A percentile compares a stretch with the other conserved stretches of the same genome.
Conservation (phyloP, 2,329 filamentous ascomycete species). For the Fusarium floridanum region DNA sequence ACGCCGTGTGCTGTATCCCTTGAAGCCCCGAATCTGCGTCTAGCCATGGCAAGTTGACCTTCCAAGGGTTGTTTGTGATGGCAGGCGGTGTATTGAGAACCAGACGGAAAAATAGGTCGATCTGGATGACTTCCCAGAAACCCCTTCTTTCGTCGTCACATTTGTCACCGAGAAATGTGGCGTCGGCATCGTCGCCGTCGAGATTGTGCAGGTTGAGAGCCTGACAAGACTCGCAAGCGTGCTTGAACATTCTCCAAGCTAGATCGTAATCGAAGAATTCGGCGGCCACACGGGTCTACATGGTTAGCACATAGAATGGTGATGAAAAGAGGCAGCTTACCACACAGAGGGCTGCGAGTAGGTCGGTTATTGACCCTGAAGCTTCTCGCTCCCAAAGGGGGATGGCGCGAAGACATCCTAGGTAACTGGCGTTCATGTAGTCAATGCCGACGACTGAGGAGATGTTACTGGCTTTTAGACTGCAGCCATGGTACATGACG, state of each 20-base stretch:
- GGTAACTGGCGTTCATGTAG: constrained; percentile 44
- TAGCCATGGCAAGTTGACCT: constrained; percentile 51
- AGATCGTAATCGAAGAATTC: constrained; percentile 51
- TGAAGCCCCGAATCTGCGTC: constrained; percentile 39
- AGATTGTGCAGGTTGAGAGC: constrained; percentile 49
- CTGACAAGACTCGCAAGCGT: constrained; percentile 49
- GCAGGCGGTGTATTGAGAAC: constrained; percentile 48
- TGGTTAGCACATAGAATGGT: background rate
- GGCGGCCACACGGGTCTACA: constrained; percentile 46
- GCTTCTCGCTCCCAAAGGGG: constrained; percentile 49
- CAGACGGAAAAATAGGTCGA: constrained; percentile 50
- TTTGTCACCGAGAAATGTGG: constrained; percentile 20
- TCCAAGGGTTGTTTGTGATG: constrained; percentile 47
- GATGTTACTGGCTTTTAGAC: constrained; percentile 39
- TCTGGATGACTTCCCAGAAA: constrained; percentile 51
- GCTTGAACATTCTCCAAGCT: constrained; percentile 49
- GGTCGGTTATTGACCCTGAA: constrained; percentile 47
- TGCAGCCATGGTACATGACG: constrained; percentile 47
- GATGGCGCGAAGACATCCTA: constrained; percentile 48
- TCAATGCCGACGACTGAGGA: constrained; percentile 19
- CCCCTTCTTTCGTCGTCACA: constrained; percentile 45
- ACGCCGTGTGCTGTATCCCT: constrained; percentile 43
- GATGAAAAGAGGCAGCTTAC: constrained; percentile 17
- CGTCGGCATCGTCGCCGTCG: constrained; percentile 40
- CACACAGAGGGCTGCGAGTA: constrained; percentile 48